Percentiles rank a stretch among this genome's conserved stretches.
Evolutionary conservation across 2,329 filamentous ascomycete species (phyloP).

Genomic region (Fusarium luffae): DNA sequence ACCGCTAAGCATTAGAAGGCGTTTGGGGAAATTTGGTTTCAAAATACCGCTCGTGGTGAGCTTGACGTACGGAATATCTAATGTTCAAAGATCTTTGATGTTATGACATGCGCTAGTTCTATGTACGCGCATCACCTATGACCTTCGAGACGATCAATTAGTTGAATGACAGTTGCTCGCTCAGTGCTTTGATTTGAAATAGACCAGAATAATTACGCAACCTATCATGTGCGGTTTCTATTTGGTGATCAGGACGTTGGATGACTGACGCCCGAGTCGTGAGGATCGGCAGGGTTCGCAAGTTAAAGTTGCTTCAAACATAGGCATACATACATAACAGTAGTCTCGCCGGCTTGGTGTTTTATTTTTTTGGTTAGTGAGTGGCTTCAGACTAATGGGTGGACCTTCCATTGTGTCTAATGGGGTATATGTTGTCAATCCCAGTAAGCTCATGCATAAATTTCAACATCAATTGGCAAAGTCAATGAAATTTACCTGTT

Average conservation of each 20-base stretch:
- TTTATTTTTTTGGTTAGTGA: not conserved
- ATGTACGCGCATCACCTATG: not conserved
- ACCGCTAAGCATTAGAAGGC: constrained; percentile 74
- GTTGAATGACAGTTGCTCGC: constrained; percentile 26
- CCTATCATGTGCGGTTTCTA: not conserved
- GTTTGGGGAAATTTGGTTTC: constrained; percentile 43
- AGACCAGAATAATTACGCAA: constrained; percentile 31
- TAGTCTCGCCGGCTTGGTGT: not conserved
- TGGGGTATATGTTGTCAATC: not conserved
- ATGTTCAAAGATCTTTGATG: constrained; percentile 35
- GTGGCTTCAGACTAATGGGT: not conserved
- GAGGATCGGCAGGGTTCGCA: not conserved
- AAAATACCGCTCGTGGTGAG: constrained; percentile 33
- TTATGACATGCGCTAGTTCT: not conserved
- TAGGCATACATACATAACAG: no score
- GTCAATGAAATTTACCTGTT: no score
- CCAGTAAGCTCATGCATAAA: no score
- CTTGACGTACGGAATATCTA: constrained; percentile 34
- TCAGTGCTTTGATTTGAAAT: constrained; percentile 28
- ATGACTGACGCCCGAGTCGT: not conserved
- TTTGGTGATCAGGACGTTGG: not conserved
- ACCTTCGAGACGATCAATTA: constrained; percentile 21
- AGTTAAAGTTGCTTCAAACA: not conserved
- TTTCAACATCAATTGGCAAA: no score
- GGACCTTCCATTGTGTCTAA: not conserved